Conservation (phyloP, 108 stramenopile species). For the Cyclostephanos invisitatus region DNA sequence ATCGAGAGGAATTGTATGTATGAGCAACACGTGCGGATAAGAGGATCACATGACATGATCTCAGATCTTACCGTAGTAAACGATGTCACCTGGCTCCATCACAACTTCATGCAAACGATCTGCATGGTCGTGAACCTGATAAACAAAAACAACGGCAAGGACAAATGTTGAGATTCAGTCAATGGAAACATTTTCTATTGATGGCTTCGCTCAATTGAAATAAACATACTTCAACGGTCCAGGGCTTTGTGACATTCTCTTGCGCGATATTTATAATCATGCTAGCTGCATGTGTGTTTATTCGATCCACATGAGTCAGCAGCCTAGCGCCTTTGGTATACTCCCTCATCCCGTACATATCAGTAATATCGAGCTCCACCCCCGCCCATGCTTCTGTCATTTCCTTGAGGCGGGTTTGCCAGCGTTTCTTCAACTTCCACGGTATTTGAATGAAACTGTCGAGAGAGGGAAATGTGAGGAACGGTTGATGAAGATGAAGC, state of each 20-base stretch:
- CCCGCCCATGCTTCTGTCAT: conserved; percentile 78
- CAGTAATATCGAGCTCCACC: conserved; percentile 80
- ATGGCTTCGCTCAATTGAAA: not conserved
- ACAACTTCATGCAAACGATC: conserved; percentile 67
- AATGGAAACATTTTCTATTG: not conserved
- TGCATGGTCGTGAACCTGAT: conserved; percentile 55
- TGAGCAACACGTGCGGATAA: not conserved
- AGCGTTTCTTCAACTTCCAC: conserved; percentile 60
- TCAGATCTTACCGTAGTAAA: conserved; percentile 61
- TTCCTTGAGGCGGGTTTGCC: conserved; percentile 64
- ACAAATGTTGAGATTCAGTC: not conserved
- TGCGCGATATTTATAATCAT: conserved; percentile 93
- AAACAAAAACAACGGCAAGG: not conserved
- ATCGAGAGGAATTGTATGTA: not conserved
- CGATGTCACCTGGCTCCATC: conserved; percentile 82
- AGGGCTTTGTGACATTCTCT: conserved; percentile 66
- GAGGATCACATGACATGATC: not conserved
- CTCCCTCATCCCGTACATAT: conserved; percentile 87
- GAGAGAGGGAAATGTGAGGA: not conserved
- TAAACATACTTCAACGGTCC: conserved; percentile 65
- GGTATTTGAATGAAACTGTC: conserved; percentile 56
- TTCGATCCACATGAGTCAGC: conserved; percentile 86
- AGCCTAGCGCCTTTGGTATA: conserved; percentile 85
- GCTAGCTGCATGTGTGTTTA: conserved; percentile 79
- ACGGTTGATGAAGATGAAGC: not conserved